These are phyloP conservation scores for Penicillium brevicompactum DNA, from an alignment of 2,329 filamentous ascomycete species.

Conservation along the genomic window DNA sequence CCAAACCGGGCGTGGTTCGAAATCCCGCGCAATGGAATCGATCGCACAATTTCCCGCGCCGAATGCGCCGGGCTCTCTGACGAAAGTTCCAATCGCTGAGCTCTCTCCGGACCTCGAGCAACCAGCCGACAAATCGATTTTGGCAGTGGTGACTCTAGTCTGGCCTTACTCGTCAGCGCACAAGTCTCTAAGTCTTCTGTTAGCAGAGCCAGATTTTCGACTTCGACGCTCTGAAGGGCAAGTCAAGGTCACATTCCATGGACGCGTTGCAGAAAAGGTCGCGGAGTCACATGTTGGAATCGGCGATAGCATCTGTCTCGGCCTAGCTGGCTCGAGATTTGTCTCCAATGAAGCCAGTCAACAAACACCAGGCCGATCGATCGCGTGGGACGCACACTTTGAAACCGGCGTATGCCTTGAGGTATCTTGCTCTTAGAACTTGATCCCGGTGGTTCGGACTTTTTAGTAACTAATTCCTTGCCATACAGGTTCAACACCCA, in stretches of 20 bases:
- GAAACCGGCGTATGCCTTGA: constrained; percentile 37
- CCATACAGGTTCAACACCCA: constrained; percentile 28
- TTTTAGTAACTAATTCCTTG: constrained; percentile 3
- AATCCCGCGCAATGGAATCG: constrained; percentile 30
- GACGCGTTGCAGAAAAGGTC: constrained; percentile 69
- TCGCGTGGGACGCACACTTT: constrained; percentile 61
- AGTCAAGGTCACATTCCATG: constrained; percentile 75
- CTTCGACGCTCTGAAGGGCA: constrained; percentile 77
- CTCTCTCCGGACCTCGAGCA: constrained; percentile 40
- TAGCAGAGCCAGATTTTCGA: constrained; percentile 83
- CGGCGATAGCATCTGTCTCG: constrained; percentile 73
- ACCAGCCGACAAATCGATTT: constrained; percentile 47
- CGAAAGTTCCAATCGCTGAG: constrained; percentile 42
- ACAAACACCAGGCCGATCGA: constrained; percentile 58
- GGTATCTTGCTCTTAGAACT: constrained; percentile 26
- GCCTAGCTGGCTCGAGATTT: constrained; percentile 70
- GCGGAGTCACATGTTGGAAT: constrained; percentile 70
- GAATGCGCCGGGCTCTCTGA: constrained; percentile 25
- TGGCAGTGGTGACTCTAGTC: constrained; percentile 77
- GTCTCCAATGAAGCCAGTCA: constrained; percentile 53
- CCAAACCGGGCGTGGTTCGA: constrained; percentile 6
- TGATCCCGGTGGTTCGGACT: not conserved
- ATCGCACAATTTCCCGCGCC: constrained; percentile 25
- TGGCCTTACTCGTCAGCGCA: constrained; percentile 89
- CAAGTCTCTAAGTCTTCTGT: constrained; percentile 72